These are phyloP conservation scores for Colletotrichum sp. DNA, from an alignment of 2,329 filamentous ascomycete genomes.

Conservation along the genomic window DNA sequence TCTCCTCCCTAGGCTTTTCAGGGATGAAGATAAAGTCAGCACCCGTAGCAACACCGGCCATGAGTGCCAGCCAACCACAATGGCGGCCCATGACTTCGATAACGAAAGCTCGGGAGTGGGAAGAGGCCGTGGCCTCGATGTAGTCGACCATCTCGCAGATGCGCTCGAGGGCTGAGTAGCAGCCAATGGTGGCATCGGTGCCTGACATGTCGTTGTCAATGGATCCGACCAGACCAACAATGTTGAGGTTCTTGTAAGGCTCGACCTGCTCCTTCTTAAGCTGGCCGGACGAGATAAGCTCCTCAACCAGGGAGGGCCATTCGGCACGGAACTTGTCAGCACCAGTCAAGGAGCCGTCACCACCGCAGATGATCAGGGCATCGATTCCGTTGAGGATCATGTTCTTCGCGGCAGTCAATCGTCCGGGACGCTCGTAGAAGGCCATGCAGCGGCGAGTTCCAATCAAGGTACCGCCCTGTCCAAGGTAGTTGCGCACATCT, in stretches of 20 bases:
- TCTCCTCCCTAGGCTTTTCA: slow-evolving; percentile 84
- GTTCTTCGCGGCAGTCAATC: slow-evolving; percentile 89
- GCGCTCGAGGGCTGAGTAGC: slow-evolving; percentile 89
- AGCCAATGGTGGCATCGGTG: slow-evolving; percentile 96
- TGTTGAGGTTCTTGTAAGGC: slow-evolving; percentile 88
- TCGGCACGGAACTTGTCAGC: slow-evolving; percentile 92
- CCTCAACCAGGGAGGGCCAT: slow-evolving; percentile 87
- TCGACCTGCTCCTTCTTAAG: slow-evolving; percentile 73
- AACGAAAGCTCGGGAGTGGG: slow-evolving; percentile 95
- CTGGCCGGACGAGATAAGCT: slow-evolving; percentile 78
- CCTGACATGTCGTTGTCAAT: slow-evolving; percentile 99
- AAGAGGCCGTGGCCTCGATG: slow-evolving; percentile 93
- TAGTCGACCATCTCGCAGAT: slow-evolving; percentile 97
- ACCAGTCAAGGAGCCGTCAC: slow-evolving; percentile 94
- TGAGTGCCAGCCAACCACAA: slow-evolving; percentile 96
- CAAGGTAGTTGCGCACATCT: slow-evolving; percentile 92
- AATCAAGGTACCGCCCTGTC: slow-evolving; percentile 93
- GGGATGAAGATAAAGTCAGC: slow-evolving; percentile 98
- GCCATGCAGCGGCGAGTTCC: slow-evolving; percentile 92
- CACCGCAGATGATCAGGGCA: slow-evolving; percentile 94
- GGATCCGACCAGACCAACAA: slow-evolving; percentile 93
- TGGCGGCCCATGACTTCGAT: slow-evolving; percentile 99
- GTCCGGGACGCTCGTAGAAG: slow-evolving; percentile 88
- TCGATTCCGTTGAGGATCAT: slow-evolving; percentile 93
- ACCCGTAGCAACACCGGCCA: slow-evolving; percentile 93